Percentiles rank a stretch among this genome's conserved stretches.
phyloP scores from a whole-genome alignment of 225 moss, liverwort and hornwort genomes.

The Bryum argenteum region DNA sequence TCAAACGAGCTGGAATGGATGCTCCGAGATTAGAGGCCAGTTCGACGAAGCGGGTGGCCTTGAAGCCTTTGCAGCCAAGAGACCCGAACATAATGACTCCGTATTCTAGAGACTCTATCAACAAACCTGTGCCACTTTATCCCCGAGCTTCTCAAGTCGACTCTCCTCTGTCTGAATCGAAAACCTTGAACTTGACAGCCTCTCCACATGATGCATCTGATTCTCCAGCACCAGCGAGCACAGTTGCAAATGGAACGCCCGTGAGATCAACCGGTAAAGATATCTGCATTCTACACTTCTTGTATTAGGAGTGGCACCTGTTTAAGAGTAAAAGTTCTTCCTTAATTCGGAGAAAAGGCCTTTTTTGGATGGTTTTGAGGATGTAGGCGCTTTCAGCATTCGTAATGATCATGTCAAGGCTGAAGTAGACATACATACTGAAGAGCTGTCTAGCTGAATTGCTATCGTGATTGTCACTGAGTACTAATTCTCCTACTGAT shows the following conservation, averaged over 20 bases:
- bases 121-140: slow-evolving; percentile 90
- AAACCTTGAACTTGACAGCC: slow-evolving; percentile 42
- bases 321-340: background rate
- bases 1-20: slow-evolving; percentile 48
- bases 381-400: background rate
- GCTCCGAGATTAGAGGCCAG: slow-evolving; percentile 40
- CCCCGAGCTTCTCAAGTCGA: slow-evolving; percentile 59
- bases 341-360: background rate
- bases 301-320: background rate
- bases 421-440: background rate
- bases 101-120: slow-evolving; percentile 65
- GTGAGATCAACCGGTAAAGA: slow-evolving; percentile 60
- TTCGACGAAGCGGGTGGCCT: slow-evolving; percentile 52
- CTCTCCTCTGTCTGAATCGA: slow-evolving; percentile 43
- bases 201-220: slow-evolving; percentile 42
- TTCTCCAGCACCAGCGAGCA: slow-evolving; percentile 44
- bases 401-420: background rate
- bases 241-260: slow-evolving; percentile 63
- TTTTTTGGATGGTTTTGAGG: background rate
- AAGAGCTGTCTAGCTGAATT: background rate
- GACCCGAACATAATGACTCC: slow-evolving; percentile 46
- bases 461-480: background rate
- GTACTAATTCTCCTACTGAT: slow-evolving; percentile 2
- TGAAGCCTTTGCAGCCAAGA: slow-evolving; percentile 62
- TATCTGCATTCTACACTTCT: background rate